phyloP scores from a whole-genome alignment of 2,329 filamentous ascomycete species.

The Coniochaeta prunicola region DNA sequence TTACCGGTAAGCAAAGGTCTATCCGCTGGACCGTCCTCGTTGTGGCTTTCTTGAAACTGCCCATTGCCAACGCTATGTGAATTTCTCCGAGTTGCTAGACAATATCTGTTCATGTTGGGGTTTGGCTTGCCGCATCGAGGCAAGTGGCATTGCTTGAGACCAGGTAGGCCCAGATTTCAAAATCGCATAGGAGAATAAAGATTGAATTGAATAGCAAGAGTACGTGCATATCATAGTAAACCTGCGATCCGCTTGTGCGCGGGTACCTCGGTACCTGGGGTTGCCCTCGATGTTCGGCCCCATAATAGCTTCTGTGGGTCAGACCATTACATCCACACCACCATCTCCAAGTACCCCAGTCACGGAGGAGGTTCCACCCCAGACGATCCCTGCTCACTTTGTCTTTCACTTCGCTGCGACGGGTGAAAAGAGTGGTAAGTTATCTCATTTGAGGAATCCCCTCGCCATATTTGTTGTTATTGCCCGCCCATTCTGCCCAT shows the following conservation, averaged over 20 bases:
- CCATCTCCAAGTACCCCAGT: not conserved
- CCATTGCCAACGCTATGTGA: too few species aligned
- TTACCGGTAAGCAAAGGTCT: not conserved
- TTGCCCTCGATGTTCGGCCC: not conserved
- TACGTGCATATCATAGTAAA: not conserved
- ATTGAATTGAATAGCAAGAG: not conserved
- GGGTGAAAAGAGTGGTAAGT: not conserved
- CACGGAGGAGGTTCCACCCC: not conserved
- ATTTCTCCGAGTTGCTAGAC: too few species aligned
- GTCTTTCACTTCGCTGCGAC: not conserved
- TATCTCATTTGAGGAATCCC: slow-evolving; percentile 1
- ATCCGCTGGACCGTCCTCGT: not conserved
- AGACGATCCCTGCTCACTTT: not conserved
- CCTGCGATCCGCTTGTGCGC: not conserved
- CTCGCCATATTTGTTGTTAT: not conserved
- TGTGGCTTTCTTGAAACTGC: not conserved
- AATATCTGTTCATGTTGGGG: too few species aligned
- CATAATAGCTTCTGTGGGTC: not conserved
- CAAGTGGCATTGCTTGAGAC: not conserved
- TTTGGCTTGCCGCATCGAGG: too few species aligned
- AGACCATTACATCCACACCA: not conserved
- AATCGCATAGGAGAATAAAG: not conserved
- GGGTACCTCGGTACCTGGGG: not conserved
- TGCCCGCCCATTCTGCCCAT: not conserved
- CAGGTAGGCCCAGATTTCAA: not conserved